Evolutionary conservation across 208 protist genomes (phyloP), one percentile per base, ranked within the genome.

Genomic region (Histomonas meleagridis): DNA sequence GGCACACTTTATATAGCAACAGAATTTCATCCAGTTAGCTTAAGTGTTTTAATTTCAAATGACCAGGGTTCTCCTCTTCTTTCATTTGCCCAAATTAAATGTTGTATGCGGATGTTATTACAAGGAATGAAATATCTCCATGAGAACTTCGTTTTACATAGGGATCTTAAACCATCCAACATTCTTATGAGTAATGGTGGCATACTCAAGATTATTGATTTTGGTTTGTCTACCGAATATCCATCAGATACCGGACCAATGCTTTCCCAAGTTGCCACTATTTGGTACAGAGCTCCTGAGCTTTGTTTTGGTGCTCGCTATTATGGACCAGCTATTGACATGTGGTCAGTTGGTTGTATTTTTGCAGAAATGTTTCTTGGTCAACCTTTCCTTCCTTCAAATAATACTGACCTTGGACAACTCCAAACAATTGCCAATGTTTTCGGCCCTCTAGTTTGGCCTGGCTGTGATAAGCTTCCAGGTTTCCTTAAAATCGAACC

Each of bases 201-300:
- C 9, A 65, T 49, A 21, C 55, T 91, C 14, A 91, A 91, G 35
- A 4, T 91, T 1, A 69, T 60, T 28, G 86, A 91, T 43, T 65
- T 91, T 60, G 86, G 86, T 49, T 69, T 65, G n/a, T 60, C 86
- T 9, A 38, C n/a, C 12, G 55, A 65, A 38, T 91, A 70, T 91
- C 53, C 53, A 49, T 9, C 55, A 32, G 53, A 60, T 65, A 43
- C 35, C 7, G 35, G 5, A 28, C 49, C 53, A 23, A 69, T 69
- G 49, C 32, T 49, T 48, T 38, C 26, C 9, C 32, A 96, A 91
- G 65, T 95, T 49, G 96, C 97, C 91, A 98, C 97, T 79, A 94
- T 97, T 21, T 97, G 96, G 95, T 98, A 98, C 94, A 95, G 96
- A 43, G 96, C 97, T 10, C 96, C 97, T 0, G 97, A 98, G 92